Base-by-base conservation (phyloP, 176 grass and related monocot species). In the Rhynchospora pubera region DNA sequence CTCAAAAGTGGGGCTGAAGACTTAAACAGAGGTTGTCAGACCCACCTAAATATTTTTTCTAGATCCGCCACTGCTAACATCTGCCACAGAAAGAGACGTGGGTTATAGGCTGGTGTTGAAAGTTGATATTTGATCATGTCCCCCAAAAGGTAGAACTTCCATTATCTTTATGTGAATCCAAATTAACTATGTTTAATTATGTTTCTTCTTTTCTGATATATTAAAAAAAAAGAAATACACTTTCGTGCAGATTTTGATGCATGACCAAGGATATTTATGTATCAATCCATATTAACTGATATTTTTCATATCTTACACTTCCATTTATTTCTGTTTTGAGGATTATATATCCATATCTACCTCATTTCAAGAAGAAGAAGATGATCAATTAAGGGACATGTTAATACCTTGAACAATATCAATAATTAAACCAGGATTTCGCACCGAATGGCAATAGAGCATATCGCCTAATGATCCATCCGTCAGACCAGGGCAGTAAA, bases 391-490 rank as follows among this genome's bases (percentile, higher is more conserved):
- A 9, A 76, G 1, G 22, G 48, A 23, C 22, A 8, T 15, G 23
- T 81, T 71, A 62, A 15, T 94, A 91, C 95, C 92, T 91, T 93
- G 90, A 67, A 98, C 95, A 72, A 98, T 98, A 69, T 98, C 95
- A 84, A 98, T 90, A 78, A 94, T 67, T 85, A 98, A 87, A 83
- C 95, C 95, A 87, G 90, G 95, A 76, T 85, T 94, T 48, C 80
- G 87, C 50, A 98, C 89, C 83, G 95, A 86, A 56, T 98, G 95
- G 81, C 95, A 94, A 57, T 93, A 98, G 42, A 98, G 18, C 92
- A 98, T 98, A 87, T 94, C 95, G 57, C 95, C 95, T 21, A 98
- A 78, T 84, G 95, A 98, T 85, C 95, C 95, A 93, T 98, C 95
- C 63, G 95, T 98, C 84, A 98, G 83, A 53, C 88, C 81, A 12